phyloP scores from a whole-genome alignment of 1,284 basidiomycete species.

The Mycena citricolor region DNA sequence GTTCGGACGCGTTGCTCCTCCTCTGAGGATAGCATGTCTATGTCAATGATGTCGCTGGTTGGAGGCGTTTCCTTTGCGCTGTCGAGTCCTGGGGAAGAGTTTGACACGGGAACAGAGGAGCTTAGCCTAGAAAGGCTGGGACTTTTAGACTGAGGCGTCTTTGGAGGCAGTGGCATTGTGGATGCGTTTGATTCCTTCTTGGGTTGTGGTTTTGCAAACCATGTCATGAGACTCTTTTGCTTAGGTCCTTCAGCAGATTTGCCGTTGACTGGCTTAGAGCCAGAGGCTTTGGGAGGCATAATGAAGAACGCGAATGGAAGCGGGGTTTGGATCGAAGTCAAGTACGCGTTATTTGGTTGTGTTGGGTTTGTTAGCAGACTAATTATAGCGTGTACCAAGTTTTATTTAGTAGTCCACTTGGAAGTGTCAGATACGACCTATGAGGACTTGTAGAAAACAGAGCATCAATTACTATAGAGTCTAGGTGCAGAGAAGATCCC shows the following conservation, averaged over 20 bases:
- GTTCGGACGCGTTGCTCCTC: constrained; percentile 34
- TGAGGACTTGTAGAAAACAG: no score
- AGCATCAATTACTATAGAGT: no score
- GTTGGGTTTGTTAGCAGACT: no score
- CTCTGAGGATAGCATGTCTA: constrained; percentile 64
- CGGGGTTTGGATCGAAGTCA: no score
- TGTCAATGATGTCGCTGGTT: constrained; percentile 69
- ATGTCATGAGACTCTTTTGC: constrained; percentile 74
- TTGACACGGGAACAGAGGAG: constrained; percentile 40
- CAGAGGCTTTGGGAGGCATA: constrained; percentile 21
- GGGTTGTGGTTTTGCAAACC: constrained; percentile 42
- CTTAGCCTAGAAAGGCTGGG: constrained; percentile 27
- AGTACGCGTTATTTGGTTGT: no score
- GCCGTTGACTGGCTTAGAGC: constrained; percentile 23
- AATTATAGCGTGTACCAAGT: no score
- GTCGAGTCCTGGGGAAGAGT: constrained; percentile 49
- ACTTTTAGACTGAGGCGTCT: constrained; percentile 39
- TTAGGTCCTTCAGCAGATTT: constrained; percentile 48
- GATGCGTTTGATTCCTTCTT: constrained; percentile 25
- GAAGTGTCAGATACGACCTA: no score
- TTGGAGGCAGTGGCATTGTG: constrained; percentile 30
- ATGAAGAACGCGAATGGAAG: constrained; percentile 11
- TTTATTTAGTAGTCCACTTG: no score
- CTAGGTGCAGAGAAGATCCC: no score
- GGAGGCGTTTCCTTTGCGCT: constrained; percentile 61